Conservation (phyloP, 2,329 filamentous ascomycete genomes). For the Ophiostoma ulmi region DNA sequence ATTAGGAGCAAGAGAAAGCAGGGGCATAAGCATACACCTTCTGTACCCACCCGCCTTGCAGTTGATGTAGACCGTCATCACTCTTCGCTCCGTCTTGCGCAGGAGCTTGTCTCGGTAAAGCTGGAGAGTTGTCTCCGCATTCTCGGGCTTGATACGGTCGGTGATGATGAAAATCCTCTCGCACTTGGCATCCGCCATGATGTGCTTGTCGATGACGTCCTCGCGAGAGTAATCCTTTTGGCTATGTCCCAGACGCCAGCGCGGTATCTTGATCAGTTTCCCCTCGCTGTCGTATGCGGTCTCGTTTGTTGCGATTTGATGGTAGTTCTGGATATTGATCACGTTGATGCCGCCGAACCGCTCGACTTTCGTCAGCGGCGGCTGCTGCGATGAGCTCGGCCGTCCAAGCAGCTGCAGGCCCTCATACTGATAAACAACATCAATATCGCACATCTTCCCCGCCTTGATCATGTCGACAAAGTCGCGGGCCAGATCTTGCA, state of each 20-base stretch:
- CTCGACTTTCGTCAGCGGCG: neutral
- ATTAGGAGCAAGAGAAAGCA: no score
- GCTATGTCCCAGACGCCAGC: neutral
- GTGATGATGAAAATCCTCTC: neutral
- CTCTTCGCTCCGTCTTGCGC: neutral
- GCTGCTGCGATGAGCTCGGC: neutral
- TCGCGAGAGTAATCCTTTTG: neutral
- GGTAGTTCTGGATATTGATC: neutral
- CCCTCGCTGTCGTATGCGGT: neutral
- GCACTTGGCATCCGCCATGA: neutral
- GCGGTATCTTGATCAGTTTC: neutral
- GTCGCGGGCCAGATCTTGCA: neutral
- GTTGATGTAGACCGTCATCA: neutral
- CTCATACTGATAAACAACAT: neutral
- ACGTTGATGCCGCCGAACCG: neutral
- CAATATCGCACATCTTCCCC: neutral
- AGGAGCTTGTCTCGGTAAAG: neutral
- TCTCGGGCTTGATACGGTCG: neutral
- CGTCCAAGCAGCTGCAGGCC: neutral
- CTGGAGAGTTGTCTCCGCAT: neutral
- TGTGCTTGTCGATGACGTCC: neutral
- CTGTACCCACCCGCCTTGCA: neutral
- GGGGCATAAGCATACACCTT: no score
- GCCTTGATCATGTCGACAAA: neutral
- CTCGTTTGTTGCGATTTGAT: neutral